Evolutionary conservation across 352 stramenopile species (phyloP), one percentile per base, ranked within the genome.

Genomic region (Phytophthora ramorum): DNA sequence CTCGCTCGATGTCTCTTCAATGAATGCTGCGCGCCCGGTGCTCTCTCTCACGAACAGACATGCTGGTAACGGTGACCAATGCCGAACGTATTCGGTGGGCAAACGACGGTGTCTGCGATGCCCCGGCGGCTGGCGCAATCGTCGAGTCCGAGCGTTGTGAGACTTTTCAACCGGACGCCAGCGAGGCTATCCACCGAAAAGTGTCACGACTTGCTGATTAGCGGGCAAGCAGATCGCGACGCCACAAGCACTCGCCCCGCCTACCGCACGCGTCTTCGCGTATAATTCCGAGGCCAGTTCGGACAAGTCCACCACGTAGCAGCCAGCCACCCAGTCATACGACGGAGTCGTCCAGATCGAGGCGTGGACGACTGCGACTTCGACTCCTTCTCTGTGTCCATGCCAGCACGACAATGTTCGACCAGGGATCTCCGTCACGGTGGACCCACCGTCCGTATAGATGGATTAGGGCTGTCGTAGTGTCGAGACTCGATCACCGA

Each of bases 111-210:
- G 26, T 32, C 26, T 32, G 32, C 32, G 17, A 9, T 32, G n/a
- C 20, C 56, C 24, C 6, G 13, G 35, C 7, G 22, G 45, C n/a
- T 37, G 46, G 24, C 56, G 49, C 48, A 66, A 67, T 32, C 26
- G 26, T 32, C 4, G 26, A 32, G 26, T 71, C 55, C 14, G 13
- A 35, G 19, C 16, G 26, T 38, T 43, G n/a, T 34, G 40, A 62
- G 58, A 55, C 49, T 28, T 54, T 67, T 63, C 57, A 57, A 72
- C 32, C 64, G 58, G 63, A 71, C 63, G 63, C 58, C 16, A 71
- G 44, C 38, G 57, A 63, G 57, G 57, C 64, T 72, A 68, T 72
- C 64, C 63, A 72, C 57, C 63, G 63, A 32, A 71, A 64, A 53
- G 41, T 51, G 38, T 57, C 49, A 58, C 47, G 19, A 55, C 34